Evolutionary conservation across 1,139 yeast species (phyloP).

Genomic region (Yamadazyma mexicana): DNA sequence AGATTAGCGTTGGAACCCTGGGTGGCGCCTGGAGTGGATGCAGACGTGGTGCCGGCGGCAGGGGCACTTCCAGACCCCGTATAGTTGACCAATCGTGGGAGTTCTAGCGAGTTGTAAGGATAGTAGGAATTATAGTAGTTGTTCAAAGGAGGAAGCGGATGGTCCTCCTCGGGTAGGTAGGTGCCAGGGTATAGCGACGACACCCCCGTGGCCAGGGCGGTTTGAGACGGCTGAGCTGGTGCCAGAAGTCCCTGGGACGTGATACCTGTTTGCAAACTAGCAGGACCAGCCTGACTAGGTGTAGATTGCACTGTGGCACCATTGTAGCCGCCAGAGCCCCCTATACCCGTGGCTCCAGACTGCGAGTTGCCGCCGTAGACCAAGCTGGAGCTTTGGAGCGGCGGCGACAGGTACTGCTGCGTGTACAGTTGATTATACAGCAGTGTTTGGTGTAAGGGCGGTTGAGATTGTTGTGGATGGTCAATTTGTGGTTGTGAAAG

Average conservation of each 20-base stretch:
- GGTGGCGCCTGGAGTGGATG: background rate
- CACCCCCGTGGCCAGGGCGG: background rate
- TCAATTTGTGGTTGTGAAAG: background rate
- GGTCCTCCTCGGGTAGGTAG: background rate
- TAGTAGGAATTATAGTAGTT: constrained; percentile 4
- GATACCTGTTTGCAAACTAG: background rate
- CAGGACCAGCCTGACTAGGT: background rate
- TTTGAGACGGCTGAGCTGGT: background rate
- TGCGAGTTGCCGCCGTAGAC: background rate
- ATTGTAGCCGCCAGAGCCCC: too few relatives aligned
- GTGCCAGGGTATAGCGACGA: background rate
- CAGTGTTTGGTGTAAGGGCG: background rate
- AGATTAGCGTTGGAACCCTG: background rate
- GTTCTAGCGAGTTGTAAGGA: constrained; percentile 4
- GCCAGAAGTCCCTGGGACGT: background rate
- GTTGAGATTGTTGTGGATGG: too few relatives aligned
- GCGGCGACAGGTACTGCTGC: constrained; percentile 1
- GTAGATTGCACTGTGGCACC: too few relatives aligned
- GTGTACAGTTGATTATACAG: too few relatives aligned
- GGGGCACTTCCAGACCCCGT: background rate
- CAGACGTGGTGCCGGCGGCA: background rate
- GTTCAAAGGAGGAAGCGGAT: constrained; percentile 3
- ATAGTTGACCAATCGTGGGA: constrained; percentile 2
- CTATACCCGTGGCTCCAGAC: too few relatives aligned
- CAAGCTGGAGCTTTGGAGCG: too few relatives aligned